A percentile compares a stretch with the other conserved stretches of the same genome.
phyloP scores from a whole-genome alignment of 106 monocot species.

The Allium cepa region DNA sequence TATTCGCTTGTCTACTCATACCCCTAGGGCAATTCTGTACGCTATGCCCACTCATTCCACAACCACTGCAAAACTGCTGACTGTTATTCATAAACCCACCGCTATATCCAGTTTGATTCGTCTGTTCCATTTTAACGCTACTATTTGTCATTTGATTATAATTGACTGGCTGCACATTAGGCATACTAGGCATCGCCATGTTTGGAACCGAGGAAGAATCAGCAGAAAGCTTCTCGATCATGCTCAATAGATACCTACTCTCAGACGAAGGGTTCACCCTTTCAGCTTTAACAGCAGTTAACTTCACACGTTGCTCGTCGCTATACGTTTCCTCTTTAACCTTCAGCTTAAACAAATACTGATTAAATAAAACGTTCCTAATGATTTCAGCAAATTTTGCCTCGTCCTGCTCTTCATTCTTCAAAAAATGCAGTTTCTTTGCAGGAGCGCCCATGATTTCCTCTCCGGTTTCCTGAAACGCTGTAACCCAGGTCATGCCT shows the following conservation, averaged over 20 bases:
- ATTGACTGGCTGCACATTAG: not conserved
- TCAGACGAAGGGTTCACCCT: slow-evolving; percentile 58
- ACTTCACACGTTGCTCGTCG: slow-evolving; percentile 75
- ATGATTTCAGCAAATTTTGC: slow-evolving; percentile 60
- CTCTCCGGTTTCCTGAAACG: slow-evolving; percentile 78
- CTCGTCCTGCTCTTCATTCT: slow-evolving; percentile 75
- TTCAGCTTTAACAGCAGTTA: slow-evolving; percentile 70
- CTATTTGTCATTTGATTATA: slow-evolving; percentile 8
- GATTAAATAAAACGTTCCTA: slow-evolving; percentile 37
- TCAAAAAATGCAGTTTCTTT: slow-evolving; percentile 56
- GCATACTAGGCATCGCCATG: slow-evolving; percentile 12
- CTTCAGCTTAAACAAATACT: slow-evolving; percentile 76
- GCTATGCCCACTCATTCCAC: not conserved
- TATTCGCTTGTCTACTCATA: slow-evolving; percentile 19
- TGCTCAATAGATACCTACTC: slow-evolving; percentile 45
- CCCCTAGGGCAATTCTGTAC: slow-evolving; percentile 18
- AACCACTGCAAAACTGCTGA: too few relatives aligned
- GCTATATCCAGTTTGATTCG: slow-evolving; percentile 10
- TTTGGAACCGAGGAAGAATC: slow-evolving; percentile 28
- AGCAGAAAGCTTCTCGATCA: slow-evolving; percentile 41
- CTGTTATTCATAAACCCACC: slow-evolving; percentile 8
- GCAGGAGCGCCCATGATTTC: slow-evolving; percentile 68
- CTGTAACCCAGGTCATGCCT: slow-evolving; percentile 67
- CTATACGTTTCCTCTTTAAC: slow-evolving; percentile 79
- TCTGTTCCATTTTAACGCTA: slow-evolving; percentile 5